Base-by-base conservation (phyloP, 139 green algal species). In the Chlorella sp. region DNA sequence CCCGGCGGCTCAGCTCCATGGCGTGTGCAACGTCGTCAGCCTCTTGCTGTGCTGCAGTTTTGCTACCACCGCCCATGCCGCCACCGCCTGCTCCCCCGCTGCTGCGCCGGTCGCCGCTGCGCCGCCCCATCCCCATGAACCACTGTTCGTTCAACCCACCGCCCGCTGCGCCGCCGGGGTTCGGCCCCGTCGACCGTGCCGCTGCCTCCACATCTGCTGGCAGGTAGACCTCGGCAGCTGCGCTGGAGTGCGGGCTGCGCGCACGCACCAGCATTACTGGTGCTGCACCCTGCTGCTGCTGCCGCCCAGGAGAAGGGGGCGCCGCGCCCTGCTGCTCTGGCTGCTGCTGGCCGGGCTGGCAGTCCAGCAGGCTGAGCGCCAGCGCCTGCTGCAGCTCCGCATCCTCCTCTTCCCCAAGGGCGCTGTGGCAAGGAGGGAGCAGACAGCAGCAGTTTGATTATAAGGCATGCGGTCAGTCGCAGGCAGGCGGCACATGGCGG, bases 21-120 rank as follows among this genome's bases (percentile, higher is more conserved):
- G 43, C 86, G 0, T 36, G n/a, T 62, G 48, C 40, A 51, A 89
- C 56, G 74, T 87, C 65, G 16, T 87, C 80, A 17, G 84, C 86
- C 34, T 89, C 86, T 6, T 28, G 46, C 41, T 84, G 48, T 1
- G 41, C 81, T 44, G 56, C 41, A 0, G 51, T 54, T 14, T 28
- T 46, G 26, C 3, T 24, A 26, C 48, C 51, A 16, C 51, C 16
- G 51, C 51, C 51, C 51, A 60, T 60, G 51, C 51, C 51, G 22
- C 54, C 62, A n/a, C 41, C 34, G 32, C 11, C 41, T 38, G 46
- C 60, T 46, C 67, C 70, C 11, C 22, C 38, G 48, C 74, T 19
- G 84, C 67, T 58, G 38, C 38, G 7, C 26, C 58, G 73, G 76
- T 34, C 36, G 24, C 26, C 34, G 2, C 2, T 38, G 5, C 7